These are phyloP conservation scores for Spiromastix sp. DNA, from an alignment of 2,329 filamentous ascomycete genomes.

Conservation along the genomic window DNA sequence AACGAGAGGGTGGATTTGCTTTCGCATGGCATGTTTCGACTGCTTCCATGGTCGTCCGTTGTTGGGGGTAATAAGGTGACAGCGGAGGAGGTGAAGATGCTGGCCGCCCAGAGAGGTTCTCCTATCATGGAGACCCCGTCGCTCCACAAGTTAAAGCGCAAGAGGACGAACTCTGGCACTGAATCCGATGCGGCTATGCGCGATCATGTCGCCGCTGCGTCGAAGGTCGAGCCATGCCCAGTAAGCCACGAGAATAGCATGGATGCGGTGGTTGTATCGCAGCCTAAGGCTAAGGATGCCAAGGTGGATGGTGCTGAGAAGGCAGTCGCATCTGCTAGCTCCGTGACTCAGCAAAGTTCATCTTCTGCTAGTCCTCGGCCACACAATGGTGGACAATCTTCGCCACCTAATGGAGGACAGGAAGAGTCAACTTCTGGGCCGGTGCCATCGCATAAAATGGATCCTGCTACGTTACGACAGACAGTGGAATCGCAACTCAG, in stretches of 20 bases:
- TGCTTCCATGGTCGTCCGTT: conserved; percentile 36
- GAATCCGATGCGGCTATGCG: conserved; percentile 22
- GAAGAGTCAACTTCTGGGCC: not conserved
- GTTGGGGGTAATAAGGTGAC: conserved; percentile 37
- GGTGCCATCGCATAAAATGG: conserved; percentile 10
- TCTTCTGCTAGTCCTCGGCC: not conserved
- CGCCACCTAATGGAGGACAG: conserved; percentile 1
- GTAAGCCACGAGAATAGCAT: not conserved
- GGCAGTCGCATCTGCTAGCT: not conserved
- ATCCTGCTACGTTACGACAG: conserved; percentile 49
- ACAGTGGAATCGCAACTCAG: conserved; percentile 79
- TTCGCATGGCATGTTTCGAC: conserved; percentile 40
- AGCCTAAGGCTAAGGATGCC: not conserved
- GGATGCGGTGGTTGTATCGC: not conserved
- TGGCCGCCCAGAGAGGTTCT: conserved; percentile 25
- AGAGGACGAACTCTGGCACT: conserved; percentile 39
- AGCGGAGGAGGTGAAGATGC: conserved; percentile 34
- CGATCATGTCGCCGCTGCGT: conserved; percentile 1
- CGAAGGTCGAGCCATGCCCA: not conserved
- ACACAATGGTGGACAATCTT: not conserved
- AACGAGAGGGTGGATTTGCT: no score
- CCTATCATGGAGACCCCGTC: conserved; percentile 18
- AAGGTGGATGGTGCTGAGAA: not conserved
- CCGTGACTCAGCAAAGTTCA: not conserved
- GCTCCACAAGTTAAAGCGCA: conserved; percentile 45